Evolutionary conservation across 768 basidiomycete genomes (phyloP).

Genomic region (Amanita polypyramis): DNA sequence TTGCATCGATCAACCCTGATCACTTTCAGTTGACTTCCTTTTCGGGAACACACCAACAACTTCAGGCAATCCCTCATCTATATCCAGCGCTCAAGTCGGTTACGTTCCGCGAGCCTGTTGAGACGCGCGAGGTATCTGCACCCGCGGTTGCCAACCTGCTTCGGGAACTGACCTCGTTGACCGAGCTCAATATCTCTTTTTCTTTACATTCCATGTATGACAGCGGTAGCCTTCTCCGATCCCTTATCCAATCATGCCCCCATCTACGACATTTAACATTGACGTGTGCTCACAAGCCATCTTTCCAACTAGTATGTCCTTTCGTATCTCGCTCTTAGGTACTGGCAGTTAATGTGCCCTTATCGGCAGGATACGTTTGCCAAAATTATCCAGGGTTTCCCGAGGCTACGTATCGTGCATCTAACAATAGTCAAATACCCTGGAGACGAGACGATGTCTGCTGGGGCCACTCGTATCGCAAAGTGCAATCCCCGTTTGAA

Average conservation of each 20-base stretch:
- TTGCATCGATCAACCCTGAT: slow-evolving; percentile 34
- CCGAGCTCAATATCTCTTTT: slow-evolving; percentile 53
- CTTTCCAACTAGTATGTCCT: slow-evolving; percentile 54
- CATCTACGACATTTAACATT: slow-evolving; percentile 53
- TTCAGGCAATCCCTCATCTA: slow-evolving; percentile 48
- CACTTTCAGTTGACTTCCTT: slow-evolving; percentile 49
- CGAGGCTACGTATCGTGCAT: slow-evolving; percentile 50
- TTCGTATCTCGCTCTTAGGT: background rate
- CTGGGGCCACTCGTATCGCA: slow-evolving; percentile 54
- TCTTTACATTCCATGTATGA: slow-evolving; percentile 67
- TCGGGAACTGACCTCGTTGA: slow-evolving; percentile 41
- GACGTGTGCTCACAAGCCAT: slow-evolving; percentile 57
- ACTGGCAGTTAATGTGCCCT: background rate
- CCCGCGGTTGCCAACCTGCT: slow-evolving; percentile 52
- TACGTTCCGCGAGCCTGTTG: slow-evolving; percentile 53
- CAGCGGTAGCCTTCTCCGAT: slow-evolving; percentile 57
- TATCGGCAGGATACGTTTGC: slow-evolving; percentile 52
- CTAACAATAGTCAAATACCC: slow-evolving; percentile 59
- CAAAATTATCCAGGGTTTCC: slow-evolving; percentile 48
- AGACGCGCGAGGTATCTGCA: slow-evolving; percentile 58
- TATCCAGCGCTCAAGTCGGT: slow-evolving; percentile 42
- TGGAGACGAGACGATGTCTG: slow-evolving; percentile 48
- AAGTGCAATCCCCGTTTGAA: slow-evolving; percentile 56
- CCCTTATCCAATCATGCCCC: slow-evolving; percentile 57
- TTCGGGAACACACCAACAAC: slow-evolving; percentile 55